Conservation (phyloP, 495 filamentous ascomycete species). For the Pseudomonodictys pantanalensis region DNA sequence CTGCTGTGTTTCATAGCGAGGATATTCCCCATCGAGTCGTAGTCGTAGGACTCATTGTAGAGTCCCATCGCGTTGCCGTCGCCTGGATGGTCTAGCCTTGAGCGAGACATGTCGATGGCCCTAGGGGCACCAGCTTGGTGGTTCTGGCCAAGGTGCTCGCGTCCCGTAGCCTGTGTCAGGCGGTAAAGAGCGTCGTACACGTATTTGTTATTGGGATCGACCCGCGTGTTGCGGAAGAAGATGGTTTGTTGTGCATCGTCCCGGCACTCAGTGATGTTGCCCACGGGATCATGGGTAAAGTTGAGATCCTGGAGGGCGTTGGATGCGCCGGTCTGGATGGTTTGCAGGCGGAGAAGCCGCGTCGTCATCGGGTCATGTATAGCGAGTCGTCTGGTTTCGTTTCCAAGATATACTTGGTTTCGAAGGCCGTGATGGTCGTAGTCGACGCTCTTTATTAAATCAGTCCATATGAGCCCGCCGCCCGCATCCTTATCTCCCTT, state of each 20-base stretch:
- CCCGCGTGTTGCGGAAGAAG: conserved; percentile 32
- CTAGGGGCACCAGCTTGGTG: neutral
- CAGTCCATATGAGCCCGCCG: no score
- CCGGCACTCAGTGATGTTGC: conserved; percentile 24
- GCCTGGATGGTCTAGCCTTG: neutral
- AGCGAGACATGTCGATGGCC: no score
- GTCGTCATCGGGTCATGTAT: neutral
- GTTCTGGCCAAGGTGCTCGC: conserved; percentile 33
- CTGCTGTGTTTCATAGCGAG: conserved; percentile 14
- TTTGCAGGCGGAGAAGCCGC: neutral
- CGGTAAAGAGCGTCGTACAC: conserved; percentile 39
- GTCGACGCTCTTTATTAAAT: no score
- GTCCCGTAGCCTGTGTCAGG: conserved; percentile 40
- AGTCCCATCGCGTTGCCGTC: conserved; percentile 10
- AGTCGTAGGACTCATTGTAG: conserved; percentile 34
- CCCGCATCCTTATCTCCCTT: no score
- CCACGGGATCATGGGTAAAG: conserved; percentile 37
- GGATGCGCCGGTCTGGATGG: neutral
- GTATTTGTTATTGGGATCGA: conserved; percentile 32
- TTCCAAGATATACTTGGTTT: no score
- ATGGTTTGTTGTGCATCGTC: conserved; percentile 37
- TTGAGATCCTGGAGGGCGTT: conserved; percentile 33
- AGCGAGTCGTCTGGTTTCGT: no score
- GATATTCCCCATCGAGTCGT: conserved; percentile 34
- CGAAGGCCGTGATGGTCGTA: no score